A percentile compares a stretch with the other conserved stretches of the same genome.
Evolutionary conservation across 2,329 filamentous ascomycete genomes (phyloP).

Genomic region (Celoporthe dispersa): DNA sequence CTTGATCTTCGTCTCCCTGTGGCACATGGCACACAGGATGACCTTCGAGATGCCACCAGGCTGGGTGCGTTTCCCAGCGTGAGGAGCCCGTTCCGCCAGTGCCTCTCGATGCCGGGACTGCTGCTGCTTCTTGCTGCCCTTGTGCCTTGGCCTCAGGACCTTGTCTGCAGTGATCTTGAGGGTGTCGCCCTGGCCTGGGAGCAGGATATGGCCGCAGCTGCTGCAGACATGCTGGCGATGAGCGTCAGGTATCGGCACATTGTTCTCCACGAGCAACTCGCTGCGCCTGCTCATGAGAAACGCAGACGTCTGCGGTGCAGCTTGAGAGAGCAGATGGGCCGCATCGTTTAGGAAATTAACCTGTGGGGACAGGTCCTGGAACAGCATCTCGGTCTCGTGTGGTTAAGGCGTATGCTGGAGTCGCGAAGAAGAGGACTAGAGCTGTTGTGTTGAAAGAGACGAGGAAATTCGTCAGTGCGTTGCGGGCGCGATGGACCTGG

Average conservation of each 20-base stretch:
- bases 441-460: not conserved
- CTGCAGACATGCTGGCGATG: conserved; percentile 61
- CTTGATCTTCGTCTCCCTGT: conserved; percentile 46
- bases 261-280: conserved; percentile 52
- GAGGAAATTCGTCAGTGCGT: not conserved
- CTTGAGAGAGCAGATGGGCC: conserved; percentile 58
- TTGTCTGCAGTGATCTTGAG: conserved; percentile 45
- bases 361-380: conserved; percentile 34
- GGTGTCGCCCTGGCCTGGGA: conserved; percentile 52
- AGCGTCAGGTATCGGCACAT: conserved; percentile 49
- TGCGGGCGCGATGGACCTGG: not conserved
- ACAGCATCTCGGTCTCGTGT: conserved; percentile 19
- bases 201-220: conserved; percentile 64
- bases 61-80: conserved; percentile 10
- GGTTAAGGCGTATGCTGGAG: not conserved
- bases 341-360: conserved; percentile 60
- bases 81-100: not conserved
- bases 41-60: conserved; percentile 43
- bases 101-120: not conserved
- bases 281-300: conserved; percentile 61
- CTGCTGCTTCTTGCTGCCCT: conserved; percentile 28
- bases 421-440: too few relatives aligned
- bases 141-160: conserved; percentile 60
- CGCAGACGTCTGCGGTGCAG: conserved; percentile 61
- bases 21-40: conserved; percentile 52